Evolutionary conservation across 441 rosid genomes (phyloP).

Genomic region (Francoa sonchifolia): DNA sequence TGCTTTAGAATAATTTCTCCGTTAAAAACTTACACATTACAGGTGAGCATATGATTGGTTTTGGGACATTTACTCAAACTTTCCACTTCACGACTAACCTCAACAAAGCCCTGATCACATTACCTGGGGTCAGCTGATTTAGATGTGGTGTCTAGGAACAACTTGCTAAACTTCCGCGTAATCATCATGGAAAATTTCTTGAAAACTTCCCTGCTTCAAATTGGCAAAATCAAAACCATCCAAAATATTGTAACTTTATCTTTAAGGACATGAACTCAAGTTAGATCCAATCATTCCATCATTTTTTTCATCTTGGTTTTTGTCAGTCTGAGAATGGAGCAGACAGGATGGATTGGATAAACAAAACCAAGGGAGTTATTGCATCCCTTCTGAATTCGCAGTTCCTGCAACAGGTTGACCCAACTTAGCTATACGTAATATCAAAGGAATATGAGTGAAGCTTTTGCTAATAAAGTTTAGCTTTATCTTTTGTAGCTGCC

Average conservation of each 20-base stretch:
- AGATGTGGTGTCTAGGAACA: too few species aligned
- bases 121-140: slow-evolving; percentile 3
- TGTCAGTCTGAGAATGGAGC: slow-evolving; percentile 83
- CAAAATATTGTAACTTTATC: too few species aligned
- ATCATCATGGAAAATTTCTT: too few species aligned
- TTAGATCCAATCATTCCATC: too few species aligned
- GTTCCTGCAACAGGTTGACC: slow-evolving; percentile 56
- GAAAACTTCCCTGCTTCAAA: too few species aligned
- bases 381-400: slow-evolving; percentile 67
- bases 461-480: slow-evolving; percentile 19
- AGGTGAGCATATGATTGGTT: slow-evolving; percentile 37
- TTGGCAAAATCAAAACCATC: too few species aligned
- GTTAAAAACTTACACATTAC: slow-evolving; percentile 57
- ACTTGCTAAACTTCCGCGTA: too few species aligned
- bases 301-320: slow-evolving; percentile 12
- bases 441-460: background rate
- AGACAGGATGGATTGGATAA: slow-evolving; percentile 84
- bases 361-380: slow-evolving; percentile 64
- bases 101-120: slow-evolving; percentile 3
- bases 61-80: background rate
- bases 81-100: background rate
- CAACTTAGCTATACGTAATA: slow-evolving; percentile 3
- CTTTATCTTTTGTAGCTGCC: slow-evolving; percentile 34
- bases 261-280: too few species aligned
- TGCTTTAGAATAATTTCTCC: slow-evolving; percentile 91